Percentiles rank a stretch among this genome's conserved stretches.
Conservation (phyloP, 1,284 basidiomycete genomes). For the Malassezia slooffiae region DNA sequence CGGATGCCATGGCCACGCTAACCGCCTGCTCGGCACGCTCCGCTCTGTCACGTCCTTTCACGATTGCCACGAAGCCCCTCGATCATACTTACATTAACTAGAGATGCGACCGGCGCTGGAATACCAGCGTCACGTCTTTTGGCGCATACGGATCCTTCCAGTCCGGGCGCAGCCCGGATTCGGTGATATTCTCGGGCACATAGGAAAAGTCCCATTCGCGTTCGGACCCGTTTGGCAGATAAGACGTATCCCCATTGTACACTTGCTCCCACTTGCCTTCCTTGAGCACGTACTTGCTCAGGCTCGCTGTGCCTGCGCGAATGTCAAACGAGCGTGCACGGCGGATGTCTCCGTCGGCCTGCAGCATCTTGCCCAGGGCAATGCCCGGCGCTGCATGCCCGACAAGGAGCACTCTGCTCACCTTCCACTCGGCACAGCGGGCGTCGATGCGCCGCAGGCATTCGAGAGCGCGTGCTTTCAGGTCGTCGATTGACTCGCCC, state of each 20-base stretch:
- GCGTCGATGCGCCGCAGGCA: slow-evolving; percentile 49
- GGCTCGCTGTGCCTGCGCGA: slow-evolving; percentile 31
- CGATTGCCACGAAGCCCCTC: not conserved
- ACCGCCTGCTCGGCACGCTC: too few relatives aligned
- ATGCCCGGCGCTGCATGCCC: slow-evolving; percentile 70
- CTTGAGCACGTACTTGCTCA: slow-evolving; percentile 29
- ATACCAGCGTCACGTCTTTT: not conserved
- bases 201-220: slow-evolving; percentile 60
- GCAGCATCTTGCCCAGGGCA: slow-evolving; percentile 57
- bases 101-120: slow-evolving; percentile 1
- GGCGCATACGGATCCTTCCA: slow-evolving; percentile 24
- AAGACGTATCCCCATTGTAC: slow-evolving; percentile 30
- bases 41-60: too few relatives aligned
- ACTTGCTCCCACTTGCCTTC: slow-evolving; percentile 18
- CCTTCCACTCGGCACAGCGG: slow-evolving; percentile 37
- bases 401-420: slow-evolving; percentile 57
- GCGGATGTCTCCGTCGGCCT: slow-evolving; percentile 49
- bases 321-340: slow-evolving; percentile 44
- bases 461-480: slow-evolving; percentile 57
- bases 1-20: slow-evolving; percentile 12
- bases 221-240: slow-evolving; percentile 52
- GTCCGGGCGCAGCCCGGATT: slow-evolving; percentile 28
- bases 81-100: not conserved
- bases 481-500: slow-evolving; percentile 59
- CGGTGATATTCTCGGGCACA: slow-evolving; percentile 27